Conservation (phyloP, 108 stramenopile species). For the Stephanodiscus minutulus region DNA sequence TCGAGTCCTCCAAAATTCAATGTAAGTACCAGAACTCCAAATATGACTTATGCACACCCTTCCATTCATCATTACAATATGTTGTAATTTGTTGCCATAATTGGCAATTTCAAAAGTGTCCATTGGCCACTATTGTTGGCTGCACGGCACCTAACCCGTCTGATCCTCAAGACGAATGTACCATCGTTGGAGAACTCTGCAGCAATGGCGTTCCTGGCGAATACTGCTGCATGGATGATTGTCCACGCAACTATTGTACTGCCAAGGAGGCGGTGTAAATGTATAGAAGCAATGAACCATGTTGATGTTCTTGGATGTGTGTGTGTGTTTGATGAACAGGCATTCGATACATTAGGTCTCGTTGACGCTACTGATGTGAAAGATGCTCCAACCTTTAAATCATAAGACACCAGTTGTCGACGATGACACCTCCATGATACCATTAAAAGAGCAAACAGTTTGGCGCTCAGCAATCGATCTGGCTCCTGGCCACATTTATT, state of each 20-base stretch:
- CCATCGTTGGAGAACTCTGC: conserved; percentile 23
- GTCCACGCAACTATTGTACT: conserved; percentile 40
- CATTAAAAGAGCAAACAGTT: too few species aligned
- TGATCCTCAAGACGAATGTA: conserved; percentile 28
- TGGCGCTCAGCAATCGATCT: too few species aligned
- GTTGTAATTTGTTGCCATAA: neutral
- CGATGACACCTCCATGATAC: too few species aligned
- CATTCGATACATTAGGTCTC: neutral
- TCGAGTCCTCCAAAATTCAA: too few species aligned
- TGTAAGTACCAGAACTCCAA: too few species aligned
- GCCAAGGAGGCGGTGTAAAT: conserved; percentile 9
- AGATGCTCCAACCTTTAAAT: neutral
- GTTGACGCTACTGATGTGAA: neutral
- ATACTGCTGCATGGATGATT: conserved; percentile 32
- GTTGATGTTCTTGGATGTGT: neutral
- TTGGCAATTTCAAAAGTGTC: conserved; percentile 3
- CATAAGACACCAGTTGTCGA: too few species aligned
- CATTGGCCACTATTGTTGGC: conserved; percentile 21
- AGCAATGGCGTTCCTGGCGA: conserved; percentile 11
- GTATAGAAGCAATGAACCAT: neutral
- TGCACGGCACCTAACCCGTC: conserved; percentile 29
- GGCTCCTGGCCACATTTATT: too few species aligned
- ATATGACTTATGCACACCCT: too few species aligned
- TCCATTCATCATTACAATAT: neutral
- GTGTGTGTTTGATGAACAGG: conserved; percentile 1